Base-by-base conservation (phyloP, 352 stramenopile species). In the Phytopythium oedochilum region DNA sequence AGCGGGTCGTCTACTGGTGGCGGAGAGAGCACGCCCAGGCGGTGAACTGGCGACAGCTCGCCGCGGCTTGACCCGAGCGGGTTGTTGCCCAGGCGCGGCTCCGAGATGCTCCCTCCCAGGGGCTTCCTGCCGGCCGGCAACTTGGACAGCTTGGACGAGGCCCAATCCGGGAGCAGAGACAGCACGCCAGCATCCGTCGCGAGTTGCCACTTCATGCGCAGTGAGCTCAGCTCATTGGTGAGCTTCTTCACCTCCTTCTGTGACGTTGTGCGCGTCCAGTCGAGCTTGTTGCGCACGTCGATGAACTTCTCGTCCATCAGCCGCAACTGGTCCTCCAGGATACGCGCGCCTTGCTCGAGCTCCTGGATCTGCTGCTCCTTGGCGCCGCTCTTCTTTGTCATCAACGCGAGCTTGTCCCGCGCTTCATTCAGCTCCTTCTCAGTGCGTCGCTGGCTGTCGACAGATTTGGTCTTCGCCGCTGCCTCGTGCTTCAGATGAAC, bases 271-370 rank as follows among this genome's bases (percentile, higher is more conserved):
- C 94, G 73, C 26, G 90, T 97, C 86, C 89, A 98, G 61, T 98
- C 94, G 44, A 98, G 71, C 71, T 98, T 98, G 57, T 88, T 96
- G 53, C 94, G 75, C n/a, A 98, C 75, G 45, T 98, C 94, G 53
- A 98, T 96, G 65, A 98, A 98, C 69, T 98, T 98, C 51, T 98
- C 86, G 64, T 98, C 94, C 94, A 98, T 98, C n/a, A 98, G 76
- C 10, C 88, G 80, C 44, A 98, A 75, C 57, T 98, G 95, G 53
- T 98, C 94, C 70, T 98, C 94, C 15, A 98, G 70, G 34, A 98
- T 96, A 57, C 96, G 94, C 11, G 78, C 80, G 25, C 91, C 94
- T 70, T 98, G 92, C 66, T 96, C 84, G 12, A 98, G 66, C 55
- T 98, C 92, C 32, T 78, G 65, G 36, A 98, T 82, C 48, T 96